phyloP scores from a whole-genome alignment of 371 early-diverging fungal genomes.

The Mortierella sp. region DNA sequence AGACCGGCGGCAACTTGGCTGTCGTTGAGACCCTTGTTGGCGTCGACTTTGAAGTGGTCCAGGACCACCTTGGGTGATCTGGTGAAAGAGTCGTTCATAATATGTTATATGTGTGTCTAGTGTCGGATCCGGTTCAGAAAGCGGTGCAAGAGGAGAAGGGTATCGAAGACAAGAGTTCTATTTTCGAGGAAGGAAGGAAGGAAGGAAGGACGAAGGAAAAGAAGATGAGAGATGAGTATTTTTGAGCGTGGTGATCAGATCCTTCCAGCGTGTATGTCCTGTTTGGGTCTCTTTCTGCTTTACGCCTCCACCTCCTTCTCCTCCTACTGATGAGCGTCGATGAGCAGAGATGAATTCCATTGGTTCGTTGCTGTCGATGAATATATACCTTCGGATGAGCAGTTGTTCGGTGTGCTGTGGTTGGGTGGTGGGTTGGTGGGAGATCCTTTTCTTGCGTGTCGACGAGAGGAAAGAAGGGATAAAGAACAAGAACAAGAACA shows the following conservation, averaged over 20 bases:
- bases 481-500: neutral
- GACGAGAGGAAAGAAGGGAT: constrained; percentile 9
- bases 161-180: neutral
- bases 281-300: neutral
- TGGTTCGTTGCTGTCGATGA: neutral
- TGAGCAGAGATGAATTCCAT: neutral
- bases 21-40: constrained; percentile 69
- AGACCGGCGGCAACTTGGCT: constrained; percentile 69
- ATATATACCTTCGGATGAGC: neutral
- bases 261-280: neutral
- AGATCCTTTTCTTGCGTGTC: constrained; percentile 2
- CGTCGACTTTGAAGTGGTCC: constrained; percentile 72
- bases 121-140: neutral
- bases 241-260: neutral
- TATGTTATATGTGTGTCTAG: constrained; percentile 12
- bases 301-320: neutral
- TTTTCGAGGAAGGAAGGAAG: neutral
- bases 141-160: neutral
- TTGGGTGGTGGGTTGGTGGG: neutral
- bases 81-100: constrained; percentile 79
- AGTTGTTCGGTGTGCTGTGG: neutral
- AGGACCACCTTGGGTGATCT: constrained; percentile 78
- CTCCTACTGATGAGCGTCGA: neutral
- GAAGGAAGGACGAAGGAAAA: neutral
- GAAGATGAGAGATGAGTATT: neutral